Evolutionary conservation across 1,284 basidiomycete species (phyloP), one percentile per base, ranked within the genome.

Genomic region (Ustilago shanxiensis): DNA sequence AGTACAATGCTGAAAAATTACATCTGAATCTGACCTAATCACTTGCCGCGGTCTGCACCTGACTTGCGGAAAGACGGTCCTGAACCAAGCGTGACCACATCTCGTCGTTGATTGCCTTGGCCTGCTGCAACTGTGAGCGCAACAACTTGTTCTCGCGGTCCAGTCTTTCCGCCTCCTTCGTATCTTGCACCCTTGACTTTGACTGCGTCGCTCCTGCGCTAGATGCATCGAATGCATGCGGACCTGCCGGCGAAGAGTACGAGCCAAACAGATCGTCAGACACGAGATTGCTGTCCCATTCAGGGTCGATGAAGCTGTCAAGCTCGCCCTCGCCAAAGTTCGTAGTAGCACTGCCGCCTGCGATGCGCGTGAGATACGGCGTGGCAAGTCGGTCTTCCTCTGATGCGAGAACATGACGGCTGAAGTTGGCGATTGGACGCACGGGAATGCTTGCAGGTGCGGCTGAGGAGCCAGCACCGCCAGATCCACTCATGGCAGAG

Each of bases 61-160:
- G 61, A 37, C n/a, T 60, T 10, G 63, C 24, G 10, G 50, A 59
- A 14, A 77, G 66, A 16, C 75, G 56, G 31, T 73, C 61, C 31
- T 63, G 66, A 9, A 81, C 79, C 6, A 82, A 51, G 4, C 66
- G 61, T 37, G 70, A 66, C 80, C 80, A 82, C 77, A 82, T 80
- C 26, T 79, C 72, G 49, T 81, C 80, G 50, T 83, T 83, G 55
- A 83, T 64, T 29, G 70, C 66, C 54, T 79, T 81, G 33, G 81
- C 81, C 28, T 77, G 72, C n/a, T 67, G 61, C 50, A 83, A 63
- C 57, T 83, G 80, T 2, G 67, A 56, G 14, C 77, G 60, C 41
- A 83, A 60, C 51, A 68, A 54, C 50, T 58, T 55, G 33, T 78
- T 65, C 44, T 78, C 77, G 7, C 39, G 16, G 20, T 31, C 50